These are phyloP conservation scores for Trichoderma sp. DNA, from an alignment of 2,329 filamentous ascomycete genomes.

Conservation along the genomic window DNA sequence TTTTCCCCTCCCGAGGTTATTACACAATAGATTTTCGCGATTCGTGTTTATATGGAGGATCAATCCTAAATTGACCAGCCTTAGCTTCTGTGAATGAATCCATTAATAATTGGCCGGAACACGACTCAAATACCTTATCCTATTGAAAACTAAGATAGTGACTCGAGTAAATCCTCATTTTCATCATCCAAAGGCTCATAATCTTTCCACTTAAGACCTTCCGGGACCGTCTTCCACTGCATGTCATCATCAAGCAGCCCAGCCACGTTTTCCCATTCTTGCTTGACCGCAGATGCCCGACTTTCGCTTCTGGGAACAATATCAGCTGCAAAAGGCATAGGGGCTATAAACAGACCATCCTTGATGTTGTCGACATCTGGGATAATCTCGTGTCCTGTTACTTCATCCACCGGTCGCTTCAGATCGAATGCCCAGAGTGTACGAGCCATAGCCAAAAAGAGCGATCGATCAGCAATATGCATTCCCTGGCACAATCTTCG, in stretches of 20 bases:
- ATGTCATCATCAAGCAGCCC: background rate
- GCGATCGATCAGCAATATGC: constrained; percentile 26
- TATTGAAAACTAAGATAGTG: background rate
- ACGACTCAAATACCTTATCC: background rate
- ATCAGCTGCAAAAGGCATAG: constrained; percentile 7
- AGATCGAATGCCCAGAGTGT: constrained; percentile 45
- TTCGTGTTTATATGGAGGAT: too few species aligned
- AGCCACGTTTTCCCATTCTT: background rate
- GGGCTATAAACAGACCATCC: constrained; percentile 6
- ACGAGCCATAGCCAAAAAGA: constrained; percentile 37
- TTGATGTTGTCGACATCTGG: constrained; percentile 5
- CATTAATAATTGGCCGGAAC: background rate
- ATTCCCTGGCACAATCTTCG: constrained; percentile 32
- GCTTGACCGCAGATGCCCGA: background rate
- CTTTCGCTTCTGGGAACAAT: constrained; percentile 23
- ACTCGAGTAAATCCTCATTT: background rate
- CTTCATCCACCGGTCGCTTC: constrained; percentile 21
- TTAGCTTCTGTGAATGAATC: too few species aligned
- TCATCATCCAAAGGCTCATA: background rate
- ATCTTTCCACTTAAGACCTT: constrained; percentile 10
- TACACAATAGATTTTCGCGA: background rate
- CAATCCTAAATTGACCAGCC: too few species aligned
- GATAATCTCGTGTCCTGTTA: constrained; percentile 8
- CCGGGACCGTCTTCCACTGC: constrained; percentile 10
- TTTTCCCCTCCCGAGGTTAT: background rate